phyloP scores from a whole-genome alignment of 176 grass and related monocot species.

The Musa itinerans region DNA sequence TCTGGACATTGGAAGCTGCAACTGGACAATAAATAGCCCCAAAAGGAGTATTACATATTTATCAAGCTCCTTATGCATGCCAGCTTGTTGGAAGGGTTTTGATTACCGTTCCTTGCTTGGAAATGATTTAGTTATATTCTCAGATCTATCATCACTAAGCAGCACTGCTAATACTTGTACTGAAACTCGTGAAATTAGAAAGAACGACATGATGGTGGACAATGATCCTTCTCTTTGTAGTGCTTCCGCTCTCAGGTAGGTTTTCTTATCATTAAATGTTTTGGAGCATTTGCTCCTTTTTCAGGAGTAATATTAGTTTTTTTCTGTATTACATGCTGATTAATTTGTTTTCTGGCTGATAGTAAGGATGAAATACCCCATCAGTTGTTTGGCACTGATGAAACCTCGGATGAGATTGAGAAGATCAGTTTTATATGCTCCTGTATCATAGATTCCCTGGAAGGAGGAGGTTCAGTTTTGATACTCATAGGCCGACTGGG shows the following conservation, averaged over 20 bases:
- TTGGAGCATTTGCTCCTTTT: constrained; percentile 5
- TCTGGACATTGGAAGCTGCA: constrained; percentile 82
- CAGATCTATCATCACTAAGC: constrained; percentile 64
- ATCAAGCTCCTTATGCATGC: constrained; percentile 64
- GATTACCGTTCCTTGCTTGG: constrained; percentile 49
- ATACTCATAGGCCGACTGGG: constrained; percentile 55
- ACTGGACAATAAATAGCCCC: constrained; percentile 65
- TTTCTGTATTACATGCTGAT: not conserved
- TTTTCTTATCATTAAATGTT: constrained; percentile 13
- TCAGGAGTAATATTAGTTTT: constrained; percentile 2
- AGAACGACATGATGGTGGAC: constrained; percentile 12
- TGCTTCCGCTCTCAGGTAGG: constrained; percentile 29
- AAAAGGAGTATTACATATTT: constrained; percentile 56
- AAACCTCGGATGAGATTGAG: constrained; percentile 60
- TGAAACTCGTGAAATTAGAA: constrained; percentile 20
- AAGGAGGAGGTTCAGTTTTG: constrained; percentile 77
- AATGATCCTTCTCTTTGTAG: constrained; percentile 14
- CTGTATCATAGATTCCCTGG: constrained; percentile 54
- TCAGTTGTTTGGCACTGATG: constrained; percentile 47
- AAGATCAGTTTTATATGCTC: constrained; percentile 77
- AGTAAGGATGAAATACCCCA: constrained; percentile 28
- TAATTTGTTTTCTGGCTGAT: constrained; percentile 25
- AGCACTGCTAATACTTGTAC: constrained; percentile 36
- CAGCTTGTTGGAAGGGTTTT: constrained; percentile 62
- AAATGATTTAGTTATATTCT: constrained; percentile 77